Evolutionary conservation across 2,329 filamentous ascomycete genomes (phyloP), one percentile per base, ranked within the genome.

Genomic region (Fusarium pseudocircinatum): DNA sequence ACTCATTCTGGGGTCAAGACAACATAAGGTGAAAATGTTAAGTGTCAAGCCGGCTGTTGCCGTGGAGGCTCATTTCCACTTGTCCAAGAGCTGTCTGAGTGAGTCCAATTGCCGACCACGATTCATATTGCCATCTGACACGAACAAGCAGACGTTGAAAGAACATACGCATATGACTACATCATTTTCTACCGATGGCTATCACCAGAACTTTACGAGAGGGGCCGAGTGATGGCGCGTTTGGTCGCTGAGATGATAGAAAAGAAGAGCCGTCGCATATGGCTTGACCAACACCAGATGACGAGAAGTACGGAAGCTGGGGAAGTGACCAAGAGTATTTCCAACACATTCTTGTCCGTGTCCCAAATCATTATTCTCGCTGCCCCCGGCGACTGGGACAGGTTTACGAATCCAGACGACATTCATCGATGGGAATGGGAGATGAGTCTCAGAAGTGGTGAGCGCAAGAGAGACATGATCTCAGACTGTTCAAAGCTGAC

Each of bases 381-480:
- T 39, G 50, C 61, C 9, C 44, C 61, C 0, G 56, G 69, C 4
- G 62, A 73, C 36, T 61, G 50, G 62, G 32, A 67, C 7, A 20
- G 67, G 1, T 69, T 70, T 24, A 53, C 42, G 2, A 65, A 70
- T 1, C 56, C 62, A 34, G 26, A 70, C 6, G 67, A 70, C 32
- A 70, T 70, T 11, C 67, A 69, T 28, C 18, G 66, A 15, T 70
- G 65, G 67, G 67, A 70, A 28, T 70, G 66, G 66, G 60, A 70
- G 20, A 49, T 70, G 54, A 70, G 65, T 28, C 66, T 70, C 4
- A 13, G 37, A 52, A 69, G 67, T 13, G 49, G 67, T 70, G 10
- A 60, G 67, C n/a, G 6, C 6, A 24, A 11, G 16, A 26, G 30
- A 34, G 8, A 34, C 30, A 24, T 1, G 7, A 34, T 60, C 1